Conservation (phyloP, 1,139 yeast genomes). For the Suhomyces panamericanus region DNA sequence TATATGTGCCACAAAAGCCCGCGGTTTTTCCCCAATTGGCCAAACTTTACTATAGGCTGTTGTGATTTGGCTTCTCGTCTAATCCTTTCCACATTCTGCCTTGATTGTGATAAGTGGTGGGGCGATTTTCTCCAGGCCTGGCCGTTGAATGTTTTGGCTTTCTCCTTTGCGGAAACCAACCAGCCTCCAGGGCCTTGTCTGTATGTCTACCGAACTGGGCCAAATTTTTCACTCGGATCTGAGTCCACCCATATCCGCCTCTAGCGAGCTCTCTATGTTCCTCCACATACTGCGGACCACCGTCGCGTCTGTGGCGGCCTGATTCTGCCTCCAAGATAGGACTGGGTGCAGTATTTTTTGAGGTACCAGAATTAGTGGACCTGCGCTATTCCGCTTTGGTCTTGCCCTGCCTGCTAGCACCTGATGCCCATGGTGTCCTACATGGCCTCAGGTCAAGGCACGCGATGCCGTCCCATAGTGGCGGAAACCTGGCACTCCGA, state of each 20-base stretch:
- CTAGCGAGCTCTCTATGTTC: no score
- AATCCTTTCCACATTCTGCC: background rate
- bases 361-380: constrained; percentile 1
- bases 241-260: background rate
- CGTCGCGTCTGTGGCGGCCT: background rate
- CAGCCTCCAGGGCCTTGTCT: background rate
- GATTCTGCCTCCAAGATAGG: constrained; percentile 1
- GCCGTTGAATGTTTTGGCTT: constrained; percentile 4
- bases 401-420: background rate
- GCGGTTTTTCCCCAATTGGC: constrained; percentile 1
- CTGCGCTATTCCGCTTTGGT: constrained; percentile 4
- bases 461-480: constrained; percentile 1
- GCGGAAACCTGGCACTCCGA: background rate
- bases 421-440: background rate
- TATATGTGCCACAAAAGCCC: constrained; percentile 1
- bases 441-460: background rate
- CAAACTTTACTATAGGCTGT: constrained; percentile 1
- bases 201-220: no score
- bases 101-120: constrained; percentile 1
- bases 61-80: constrained; percentile 3
- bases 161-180: background rate
- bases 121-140: constrained; percentile 2
- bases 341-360: constrained; percentile 1
- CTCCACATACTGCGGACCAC: no score
- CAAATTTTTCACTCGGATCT: background rate